Evolutionary conservation across 2,329 filamentous ascomycete species (phyloP), one percentile per base, ranked within the genome.

Genomic region (Epichloe typhina): DNA sequence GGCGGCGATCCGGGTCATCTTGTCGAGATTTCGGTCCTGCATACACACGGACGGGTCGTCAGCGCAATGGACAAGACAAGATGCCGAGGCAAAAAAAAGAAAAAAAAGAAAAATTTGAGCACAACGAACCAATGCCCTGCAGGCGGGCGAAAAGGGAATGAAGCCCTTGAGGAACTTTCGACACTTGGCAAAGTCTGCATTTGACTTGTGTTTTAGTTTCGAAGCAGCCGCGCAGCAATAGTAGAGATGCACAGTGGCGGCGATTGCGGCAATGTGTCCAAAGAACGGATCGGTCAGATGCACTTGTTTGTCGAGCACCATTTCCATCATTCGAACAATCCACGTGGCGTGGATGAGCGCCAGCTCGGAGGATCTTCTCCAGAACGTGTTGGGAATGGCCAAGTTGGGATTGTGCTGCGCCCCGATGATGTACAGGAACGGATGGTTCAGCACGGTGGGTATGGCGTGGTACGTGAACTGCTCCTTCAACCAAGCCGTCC

Each of bases 391-490:
- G 0, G 74, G 74, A 5, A 76, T 75, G 0, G 70, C 70, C 31
- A 76, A 58, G 45, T 76, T 75, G 3, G 69, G 66, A 47, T 75
- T 76, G 59, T 74, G 69, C 54, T 75, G 72, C 1, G 73, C 72
- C 3, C 71, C 72, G 12, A 74, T 66, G 13, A 75, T 75, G 57
- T 76, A 76, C 7, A 77, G 64, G 53, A 77, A 76, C 0, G 74
- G 74, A 50, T 77, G 74, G 55, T 77, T 76, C 37, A 77, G 59
- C 2, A 76, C 70, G 0, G 72, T 74, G 11, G 69, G 66, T 46
- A 76, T 75, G 12, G 68, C 68, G 47, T 77, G 74, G 57, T 76
- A 77, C 1, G 70, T 74, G 55, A 77, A 74, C 54, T 77, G 74
- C 47, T 74, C 64, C 56, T 73, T 75, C 17, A 77, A 58, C 74